Evolutionary conservation across 306 rosid species (phyloP).

Genomic region (Quercus gilva): DNA sequence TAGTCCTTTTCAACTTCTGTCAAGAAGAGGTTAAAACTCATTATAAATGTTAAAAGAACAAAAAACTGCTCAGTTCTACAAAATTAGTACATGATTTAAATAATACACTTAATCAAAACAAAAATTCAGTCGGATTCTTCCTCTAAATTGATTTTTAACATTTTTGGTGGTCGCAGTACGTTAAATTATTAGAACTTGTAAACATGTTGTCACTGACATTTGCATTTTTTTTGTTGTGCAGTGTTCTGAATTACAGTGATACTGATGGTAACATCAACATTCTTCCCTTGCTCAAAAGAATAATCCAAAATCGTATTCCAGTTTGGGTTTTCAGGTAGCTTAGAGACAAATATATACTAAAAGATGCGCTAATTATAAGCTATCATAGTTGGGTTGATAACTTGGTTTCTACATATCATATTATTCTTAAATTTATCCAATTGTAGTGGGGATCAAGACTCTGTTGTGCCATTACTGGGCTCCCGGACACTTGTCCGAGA

Average conservation of each 20-base stretch:
- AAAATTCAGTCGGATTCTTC: background rate
- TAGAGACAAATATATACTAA: background rate
- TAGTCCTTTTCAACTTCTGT: background rate
- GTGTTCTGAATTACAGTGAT: conserved; percentile 56
- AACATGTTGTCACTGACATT: background rate
- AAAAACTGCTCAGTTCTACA: background rate
- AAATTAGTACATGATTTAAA: background rate
- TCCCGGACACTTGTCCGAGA: conserved; percentile 77
- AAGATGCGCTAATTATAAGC: background rate
- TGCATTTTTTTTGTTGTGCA: conserved; percentile 27
- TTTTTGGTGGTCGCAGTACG: background rate
- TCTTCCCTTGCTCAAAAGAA: conserved; percentile 73
- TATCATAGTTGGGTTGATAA: background rate
- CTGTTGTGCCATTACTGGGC: conserved; percentile 80
- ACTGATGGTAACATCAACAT: conserved; percentile 62
- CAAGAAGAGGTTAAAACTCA: background rate
- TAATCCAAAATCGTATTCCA: conserved; percentile 63
- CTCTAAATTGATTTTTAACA: background rate
- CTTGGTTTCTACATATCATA: background rate
- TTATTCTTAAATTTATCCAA: background rate
- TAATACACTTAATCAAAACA: background rate
- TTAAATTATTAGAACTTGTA: background rate
- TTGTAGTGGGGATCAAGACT: conserved; percentile 85
- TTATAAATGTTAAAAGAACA: background rate
- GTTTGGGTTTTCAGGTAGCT: conserved; percentile 91